A percentile compares a stretch with the other conserved stretches of the same genome.
Conservation (phyloP, 2,329 filamentous ascomycete genomes). For the Curvularia sp. region DNA sequence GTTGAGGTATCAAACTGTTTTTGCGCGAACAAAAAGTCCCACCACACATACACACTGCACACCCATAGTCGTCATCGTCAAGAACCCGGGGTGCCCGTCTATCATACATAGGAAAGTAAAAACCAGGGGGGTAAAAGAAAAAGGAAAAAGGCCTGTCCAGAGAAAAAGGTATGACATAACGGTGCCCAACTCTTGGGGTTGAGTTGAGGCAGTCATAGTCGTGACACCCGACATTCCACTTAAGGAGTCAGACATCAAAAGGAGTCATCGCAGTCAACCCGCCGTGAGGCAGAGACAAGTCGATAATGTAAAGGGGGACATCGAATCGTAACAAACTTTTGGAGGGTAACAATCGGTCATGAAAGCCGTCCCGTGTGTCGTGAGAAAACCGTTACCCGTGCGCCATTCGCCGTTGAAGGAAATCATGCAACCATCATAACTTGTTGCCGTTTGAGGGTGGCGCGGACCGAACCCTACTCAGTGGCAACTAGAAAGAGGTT, state of each 20-base stretch:
- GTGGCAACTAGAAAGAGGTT: slow-evolving; percentile 39
- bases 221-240: slow-evolving; percentile 33
- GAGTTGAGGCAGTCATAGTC: slow-evolving; percentile 15
- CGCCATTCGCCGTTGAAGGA: slow-evolving; percentile 47
- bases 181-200: slow-evolving; percentile 21
- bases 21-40: slow-evolving; percentile 30
- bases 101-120: slow-evolving; percentile 40
- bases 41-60: slow-evolving; percentile 21
- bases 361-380: slow-evolving; percentile 41
- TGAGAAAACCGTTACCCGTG: slow-evolving; percentile 40
- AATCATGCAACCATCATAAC: slow-evolving; percentile 38
- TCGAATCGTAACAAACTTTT: slow-evolving; percentile 47
- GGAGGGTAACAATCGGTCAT: slow-evolving; percentile 40
- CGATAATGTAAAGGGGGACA: slow-evolving; percentile 25
- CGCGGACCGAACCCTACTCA: slow-evolving; percentile 41
- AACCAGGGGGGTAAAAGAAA: slow-evolving; percentile 24
- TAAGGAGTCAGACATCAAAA: slow-evolving; percentile 38
- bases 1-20: slow-evolving; percentile 41
- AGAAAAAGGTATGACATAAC: background rate
- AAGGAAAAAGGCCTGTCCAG: background rate
- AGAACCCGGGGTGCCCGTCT: slow-evolving; percentile 43
- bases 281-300: slow-evolving; percentile 14
- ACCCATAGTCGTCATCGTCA: slow-evolving; percentile 34
- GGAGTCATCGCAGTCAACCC: slow-evolving; percentile 19
- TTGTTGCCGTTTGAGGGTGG: slow-evolving; percentile 35